Conservation (phyloP, 441 rosid genomes). For the Kokia cookei region DNA sequence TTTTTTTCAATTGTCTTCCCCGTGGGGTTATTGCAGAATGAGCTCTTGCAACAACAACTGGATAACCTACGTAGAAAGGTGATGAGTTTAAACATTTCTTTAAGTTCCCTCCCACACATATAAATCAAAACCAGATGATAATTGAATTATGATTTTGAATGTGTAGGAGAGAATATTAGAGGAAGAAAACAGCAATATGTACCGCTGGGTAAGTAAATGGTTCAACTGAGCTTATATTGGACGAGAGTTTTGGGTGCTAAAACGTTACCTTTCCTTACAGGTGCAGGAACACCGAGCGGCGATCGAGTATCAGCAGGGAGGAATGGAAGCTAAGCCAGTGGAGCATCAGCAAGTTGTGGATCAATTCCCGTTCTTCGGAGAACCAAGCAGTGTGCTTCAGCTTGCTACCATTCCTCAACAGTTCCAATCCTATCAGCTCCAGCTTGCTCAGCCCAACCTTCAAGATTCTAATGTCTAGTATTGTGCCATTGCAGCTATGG, state of each 20-base stretch:
- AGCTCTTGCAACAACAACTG: slow-evolving; percentile 79
- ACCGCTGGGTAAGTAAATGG: slow-evolving; percentile 47
- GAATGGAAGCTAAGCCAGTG: slow-evolving; percentile 46
- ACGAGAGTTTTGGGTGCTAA: neutral
- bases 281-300: slow-evolving; percentile 57
- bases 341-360: slow-evolving; percentile 53
- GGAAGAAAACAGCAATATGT: slow-evolving; percentile 71
- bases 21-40: slow-evolving; percentile 37
- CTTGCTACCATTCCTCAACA: neutral
- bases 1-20: neutral
- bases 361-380: slow-evolving; percentile 10
- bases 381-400: neutral
- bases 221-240: neutral
- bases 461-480: slow-evolving; percentile 24
- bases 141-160: slow-evolving; percentile 6
- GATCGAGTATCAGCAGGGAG: slow-evolving; percentile 51
- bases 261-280: slow-evolving; percentile 16
- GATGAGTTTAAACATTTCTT: neutral
- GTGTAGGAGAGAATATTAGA: slow-evolving; percentile 69
- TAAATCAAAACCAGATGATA: neutral
- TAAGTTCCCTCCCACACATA: neutral
- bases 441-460: slow-evolving; percentile 75
- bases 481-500: neutral
- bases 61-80: slow-evolving; percentile 90
- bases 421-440: slow-evolving; percentile 47